Evolutionary conservation across 352 stramenopile genomes (phyloP), one percentile per base, ranked within the genome.

Genomic region (Phytophthora aleatoria): DNA sequence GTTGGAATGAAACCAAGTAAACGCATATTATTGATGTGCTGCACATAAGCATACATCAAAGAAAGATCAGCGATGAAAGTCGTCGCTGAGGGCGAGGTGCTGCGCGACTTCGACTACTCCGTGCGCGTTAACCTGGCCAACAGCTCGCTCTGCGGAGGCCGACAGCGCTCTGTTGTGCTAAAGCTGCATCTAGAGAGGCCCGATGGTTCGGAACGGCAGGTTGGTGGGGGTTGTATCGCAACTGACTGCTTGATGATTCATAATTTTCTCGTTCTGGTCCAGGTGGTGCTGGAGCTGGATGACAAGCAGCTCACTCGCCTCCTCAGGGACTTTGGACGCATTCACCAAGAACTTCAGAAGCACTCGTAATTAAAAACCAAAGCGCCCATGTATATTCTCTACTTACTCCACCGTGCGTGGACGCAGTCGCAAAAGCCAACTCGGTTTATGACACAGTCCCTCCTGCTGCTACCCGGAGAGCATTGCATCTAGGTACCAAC

Each of bases 21-120:
- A 16, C 3, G 33, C 16, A 59, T 55, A 53, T 56, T 70, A 52
- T 43, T 64, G 16, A 48, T 55, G 51, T 64, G 16, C 27, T 12
- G 16, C 13, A 65, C 49, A 63, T 16, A 7, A 58, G 45, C 43
- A 43, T 45, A 11, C 15, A 41, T 33, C 8, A 27, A n/a, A 51
- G 3, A 24, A 51, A 51, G 10, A 49, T 31, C n/a, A 15, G 24
- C 43, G 7, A 73, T 73, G 60, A 15, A 66, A 28, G 4, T 26
- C n/a, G 31, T 35, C 31, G 31, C 7, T 24, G 53, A 52, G 10
- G 41, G 13, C 26, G 62, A 75, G 24, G 58, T 67, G 63, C 59
- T 93, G 47, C 50, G 38, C 39, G 84, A 91, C 57, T 91, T 90
- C 44, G 79, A 93, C 72, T 90, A 87, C 71, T 93, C 84, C 10